Base-by-base conservation (phyloP, 768 basidiomycete genomes). In the Pulveroboletus sp. region DNA sequence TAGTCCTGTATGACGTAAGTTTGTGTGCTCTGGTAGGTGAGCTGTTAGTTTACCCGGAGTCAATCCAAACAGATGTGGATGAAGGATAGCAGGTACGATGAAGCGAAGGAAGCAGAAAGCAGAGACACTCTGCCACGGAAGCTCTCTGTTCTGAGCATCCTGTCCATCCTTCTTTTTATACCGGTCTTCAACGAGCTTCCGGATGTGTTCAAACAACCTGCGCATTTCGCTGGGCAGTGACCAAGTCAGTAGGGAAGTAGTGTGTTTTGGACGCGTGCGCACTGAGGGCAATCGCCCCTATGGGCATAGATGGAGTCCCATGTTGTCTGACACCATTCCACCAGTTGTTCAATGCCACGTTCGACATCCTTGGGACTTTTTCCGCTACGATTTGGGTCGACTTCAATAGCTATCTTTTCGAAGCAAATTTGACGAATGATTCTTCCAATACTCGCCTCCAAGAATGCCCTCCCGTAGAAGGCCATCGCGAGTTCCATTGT, bases 21-120 rank as follows among this genome's bases (percentile, higher is more conserved):
- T 44, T n/a, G 24, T 9, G 35, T 13, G 21, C 21, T 38, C 37
- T 8, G 9, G 15, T 26, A 11, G 15, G 35, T n/a, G 17, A 18
- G 30, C 30, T 21, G 43, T 52, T 8, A 42, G 51, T 71, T 30
- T 64, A 88, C 89, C 89, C 64, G 82, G 80, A 57, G 75, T 83
- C 45, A 94, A 72, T 24, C 87, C 84, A 61, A 89, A 93, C 5
- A 91, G 69, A 66, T 92, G 87, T 2, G 92, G 92, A 63, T 89
- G 81, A n/a, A 93, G 75, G 50, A 94, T 87, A 21, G 88, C 92
- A 31, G 92, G 93, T 24, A 90, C 88, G 53, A 94, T 85, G 66
- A 93, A 92, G 37, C 92, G 80, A 38, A 94, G 76, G 69, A 93
- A 94, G 63, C 87, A 82, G 63, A 94, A 93, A 1, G 92, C 91